Base-by-base conservation (phyloP, 352 stramenopile genomes). In the Phytopythium sindhum region DNA sequence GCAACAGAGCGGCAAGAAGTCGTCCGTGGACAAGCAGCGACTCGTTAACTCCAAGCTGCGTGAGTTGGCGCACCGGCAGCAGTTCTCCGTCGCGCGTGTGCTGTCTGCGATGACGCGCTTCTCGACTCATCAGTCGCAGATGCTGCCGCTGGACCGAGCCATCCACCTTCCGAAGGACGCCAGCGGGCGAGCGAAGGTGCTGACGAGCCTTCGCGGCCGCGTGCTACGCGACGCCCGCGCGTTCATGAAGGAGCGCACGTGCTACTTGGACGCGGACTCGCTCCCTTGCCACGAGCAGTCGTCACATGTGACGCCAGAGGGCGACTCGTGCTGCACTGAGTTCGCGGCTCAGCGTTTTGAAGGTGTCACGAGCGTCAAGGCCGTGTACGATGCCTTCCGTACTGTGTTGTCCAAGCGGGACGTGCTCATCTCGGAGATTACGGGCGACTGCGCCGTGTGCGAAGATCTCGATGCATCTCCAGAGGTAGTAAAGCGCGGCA, bases 11-110 rank as follows among this genome's bases (percentile, higher is more conserved):
- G 70, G 70, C 44, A 58, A 68, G 45, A 53, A 51, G 57, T 70
- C 68, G 61, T 73, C 69, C 26, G 69, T 55, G 31, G 60, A 76
- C 52, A 76, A 70, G 52, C 65, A 73, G 48, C 66, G 66, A 31
- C 69, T 76, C 29, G 62, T 73, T 14, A 73, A 73, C 57, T 73
- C 69, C 44, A 70, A 68, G 63, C 63, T 75, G 23, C 61, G 61
- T 3, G 59, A 65, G 28, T 61, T 58, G 5, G 69, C 63, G 11
- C 65, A 73, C 55, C 44, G 47, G 23, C 65, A 73, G 59, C 62
- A 73, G 35, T 70, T 68, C 39, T 52, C 62, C 3, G 29, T 75
- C 15, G 63, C 58, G 12, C 69, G 69, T 24, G 48, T 67, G 23
- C 65, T 68, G 37, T 75, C 69, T 26, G 65, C 69, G 39, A 42